Evolutionary conservation across 2,329 filamentous ascomycete species (phyloP).

Genomic region (Rutstroemia sp.): DNA sequence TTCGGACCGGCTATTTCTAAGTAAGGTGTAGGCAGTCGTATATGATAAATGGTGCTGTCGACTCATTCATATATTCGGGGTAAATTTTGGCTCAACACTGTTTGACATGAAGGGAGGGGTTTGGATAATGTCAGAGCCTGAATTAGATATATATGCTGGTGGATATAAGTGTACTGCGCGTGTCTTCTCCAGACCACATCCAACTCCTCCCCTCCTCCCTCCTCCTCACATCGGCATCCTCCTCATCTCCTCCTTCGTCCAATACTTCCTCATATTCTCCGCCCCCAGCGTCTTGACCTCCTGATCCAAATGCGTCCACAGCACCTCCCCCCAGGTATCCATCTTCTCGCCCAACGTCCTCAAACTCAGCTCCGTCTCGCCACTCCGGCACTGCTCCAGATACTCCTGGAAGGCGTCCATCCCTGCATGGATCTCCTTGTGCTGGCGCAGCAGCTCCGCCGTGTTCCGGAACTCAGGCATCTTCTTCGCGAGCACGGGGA

Average conservation of each 20-base stretch:
- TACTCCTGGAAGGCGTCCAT: slow-evolving; percentile 63
- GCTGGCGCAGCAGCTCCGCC: slow-evolving; percentile 65
- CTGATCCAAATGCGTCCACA: slow-evolving; percentile 79
- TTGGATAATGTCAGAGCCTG: no score
- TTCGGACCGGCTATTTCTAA: no score
- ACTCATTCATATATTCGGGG: no score
- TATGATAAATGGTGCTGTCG: no score
- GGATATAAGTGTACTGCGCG: no score
- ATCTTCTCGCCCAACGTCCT: slow-evolving; percentile 59
- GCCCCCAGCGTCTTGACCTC: slow-evolving; percentile 73
- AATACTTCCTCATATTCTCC: slow-evolving; percentile 83
- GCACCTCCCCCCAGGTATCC: slow-evolving; percentile 69
- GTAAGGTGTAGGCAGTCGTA: no score
- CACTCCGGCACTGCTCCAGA: slow-evolving; percentile 50
- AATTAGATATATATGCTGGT: no score
- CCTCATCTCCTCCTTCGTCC: slow-evolving; percentile 68
- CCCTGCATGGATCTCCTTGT: slow-evolving; percentile 70
- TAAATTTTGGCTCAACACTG: no score
- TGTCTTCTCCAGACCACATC: no score
- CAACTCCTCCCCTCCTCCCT: background rate
- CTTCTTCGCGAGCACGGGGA: slow-evolving; percentile 65
- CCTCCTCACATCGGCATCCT: slow-evolving; percentile 54
- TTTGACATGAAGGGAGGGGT: no score
- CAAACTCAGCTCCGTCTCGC: slow-evolving; percentile 54
- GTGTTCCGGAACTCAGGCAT: slow-evolving; percentile 69